Base-by-base conservation (phyloP, 2,329 filamentous ascomycete species). In the Blastomyces percursus region DNA sequence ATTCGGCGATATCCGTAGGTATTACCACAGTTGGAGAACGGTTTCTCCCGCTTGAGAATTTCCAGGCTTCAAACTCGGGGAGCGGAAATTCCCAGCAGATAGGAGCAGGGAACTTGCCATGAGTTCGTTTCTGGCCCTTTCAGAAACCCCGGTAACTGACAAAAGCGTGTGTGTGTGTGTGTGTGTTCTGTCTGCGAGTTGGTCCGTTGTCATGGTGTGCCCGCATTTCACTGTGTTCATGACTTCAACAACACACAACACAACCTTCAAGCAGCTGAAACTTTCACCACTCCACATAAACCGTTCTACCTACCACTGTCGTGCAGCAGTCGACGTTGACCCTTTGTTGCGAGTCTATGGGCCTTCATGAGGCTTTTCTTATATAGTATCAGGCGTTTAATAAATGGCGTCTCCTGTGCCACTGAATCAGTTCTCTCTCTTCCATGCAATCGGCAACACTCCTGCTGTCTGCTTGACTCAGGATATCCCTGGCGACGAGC, bases 391-490 rank as follows among this genome's bases (percentile, higher is more conserved):
- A 56, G n/a, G 27, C 4, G 5, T 38, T 30, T 38, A 4, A 21
- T 27, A 21, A 21, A 67, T 68, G 66, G 42, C 63, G 12, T 61
- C 57, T 32, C 66, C 67, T 7, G 63, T 66, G 2, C 46, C 63
- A 1, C 40, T 69, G 21, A 61, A 67, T 48, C 58, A 64, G 42
- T 50, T 64, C 35, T 52, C 46, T 27, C 76, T 68, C 64, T 76
- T 77, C 63, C 78, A 78, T 64, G 70, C 76, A 3, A 65, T 73
- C 52, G 77, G 76, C 1, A 83, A 83, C 69, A 83, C 79, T 0
- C 80, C 82, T 3, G 81, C 84, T 5, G 73, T 78, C 8, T 80
- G 76, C 66, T 70, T 85, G 9, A 79, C 78, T 0, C 73, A 77
- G 58, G 71, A 74, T 42, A 66, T 84, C 1, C 80, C 82, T 0